These are phyloP conservation scores for Croton laevigatus DNA, from an alignment of 441 rosid species.

Conservation along the genomic window DNA sequence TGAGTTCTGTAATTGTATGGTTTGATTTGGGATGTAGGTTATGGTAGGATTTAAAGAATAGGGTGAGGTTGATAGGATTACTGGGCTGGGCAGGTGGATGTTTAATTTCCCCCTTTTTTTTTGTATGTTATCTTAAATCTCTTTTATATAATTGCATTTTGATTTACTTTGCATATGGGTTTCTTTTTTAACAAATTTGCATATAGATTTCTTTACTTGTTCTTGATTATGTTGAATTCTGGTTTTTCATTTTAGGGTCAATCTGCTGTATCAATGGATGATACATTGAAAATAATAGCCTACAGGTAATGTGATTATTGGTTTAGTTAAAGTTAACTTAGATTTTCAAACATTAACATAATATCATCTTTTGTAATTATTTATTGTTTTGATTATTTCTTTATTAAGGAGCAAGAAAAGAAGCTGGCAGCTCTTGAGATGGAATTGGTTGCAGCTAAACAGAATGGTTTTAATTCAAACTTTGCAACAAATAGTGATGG, in stretches of 20 bases:
- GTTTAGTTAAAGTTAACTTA: neutral
- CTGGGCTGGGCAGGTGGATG: constrained; percentile 72
- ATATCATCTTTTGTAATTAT: neutral
- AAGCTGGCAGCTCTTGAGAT: constrained; percentile 64
- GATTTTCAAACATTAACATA: neutral
- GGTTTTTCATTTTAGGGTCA: constrained; percentile 47
- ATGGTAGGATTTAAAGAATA: constrained; percentile 88
- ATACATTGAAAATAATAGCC: constrained; percentile 81
- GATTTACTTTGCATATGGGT: too few species aligned
- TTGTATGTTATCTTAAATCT: neutral
- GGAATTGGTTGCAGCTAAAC: constrained; percentile 64
- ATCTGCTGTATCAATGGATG: constrained; percentile 90
- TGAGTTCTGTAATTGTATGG: neutral
- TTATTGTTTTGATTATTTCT: constrained; percentile 13
- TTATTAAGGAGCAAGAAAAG: constrained; percentile 80
- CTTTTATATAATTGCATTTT: neutral
- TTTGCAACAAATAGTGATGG: constrained; percentile 34
- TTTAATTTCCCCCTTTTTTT: neutral
- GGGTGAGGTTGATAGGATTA: constrained; percentile 89
- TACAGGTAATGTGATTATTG: constrained; percentile 55
- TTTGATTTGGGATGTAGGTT: constrained; percentile 38
- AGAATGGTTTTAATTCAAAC: constrained; percentile 67
- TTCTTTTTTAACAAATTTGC: too few species aligned
- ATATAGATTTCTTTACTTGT: neutral
- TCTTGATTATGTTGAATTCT: constrained; percentile 9